These are phyloP conservation scores for Porcisia hertigi DNA, from an alignment of 208 protist genomes.

Conservation along the genomic window DNA sequence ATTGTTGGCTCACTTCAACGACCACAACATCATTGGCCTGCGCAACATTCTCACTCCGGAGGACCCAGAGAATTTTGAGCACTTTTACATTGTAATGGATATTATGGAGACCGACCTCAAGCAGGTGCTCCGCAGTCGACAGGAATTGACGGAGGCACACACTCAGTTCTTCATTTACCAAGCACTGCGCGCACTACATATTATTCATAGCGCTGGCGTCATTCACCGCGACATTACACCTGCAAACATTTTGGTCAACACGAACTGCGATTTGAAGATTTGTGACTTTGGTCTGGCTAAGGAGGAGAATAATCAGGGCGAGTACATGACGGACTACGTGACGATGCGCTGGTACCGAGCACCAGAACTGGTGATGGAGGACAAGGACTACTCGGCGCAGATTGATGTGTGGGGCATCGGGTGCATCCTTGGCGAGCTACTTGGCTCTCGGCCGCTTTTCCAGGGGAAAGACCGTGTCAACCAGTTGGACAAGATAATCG, in stretches of 20 bases:
- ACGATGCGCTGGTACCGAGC: constrained; percentile 96
- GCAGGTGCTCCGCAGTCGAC: constrained; percentile 91
- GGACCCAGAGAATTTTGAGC: constrained; percentile 73
- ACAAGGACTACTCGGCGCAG: constrained; percentile 86
- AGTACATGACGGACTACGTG: constrained; percentile 95
- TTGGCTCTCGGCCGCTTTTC: constrained; percentile 86
- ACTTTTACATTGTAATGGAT: constrained; percentile 96
- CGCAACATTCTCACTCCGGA: constrained; percentile 84
- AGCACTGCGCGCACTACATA: constrained; percentile 91
- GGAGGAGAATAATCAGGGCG: constrained; percentile 84
- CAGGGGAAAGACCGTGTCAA: constrained; percentile 89
- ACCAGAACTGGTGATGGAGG: constrained; percentile 93
- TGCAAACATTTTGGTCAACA: constrained; percentile 96
- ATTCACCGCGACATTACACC: constrained; percentile 97
- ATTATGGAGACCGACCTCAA: constrained; percentile 97
- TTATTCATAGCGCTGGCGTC: constrained; percentile 94
- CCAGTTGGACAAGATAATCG: constrained; percentile 92
- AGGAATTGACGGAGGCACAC: constrained; percentile 93
- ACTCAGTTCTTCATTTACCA: constrained; percentile 97
- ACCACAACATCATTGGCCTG: constrained; percentile 92
- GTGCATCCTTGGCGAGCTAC: constrained; percentile 90
- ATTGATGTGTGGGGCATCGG: constrained; percentile 93
- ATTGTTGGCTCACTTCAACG: constrained; percentile 88
- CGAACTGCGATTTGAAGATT: constrained; percentile 97
- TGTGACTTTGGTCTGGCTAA: constrained; percentile 95